Conservation (phyloP, 1,284 basidiomycete species). For the Leccinum solheimii region DNA sequence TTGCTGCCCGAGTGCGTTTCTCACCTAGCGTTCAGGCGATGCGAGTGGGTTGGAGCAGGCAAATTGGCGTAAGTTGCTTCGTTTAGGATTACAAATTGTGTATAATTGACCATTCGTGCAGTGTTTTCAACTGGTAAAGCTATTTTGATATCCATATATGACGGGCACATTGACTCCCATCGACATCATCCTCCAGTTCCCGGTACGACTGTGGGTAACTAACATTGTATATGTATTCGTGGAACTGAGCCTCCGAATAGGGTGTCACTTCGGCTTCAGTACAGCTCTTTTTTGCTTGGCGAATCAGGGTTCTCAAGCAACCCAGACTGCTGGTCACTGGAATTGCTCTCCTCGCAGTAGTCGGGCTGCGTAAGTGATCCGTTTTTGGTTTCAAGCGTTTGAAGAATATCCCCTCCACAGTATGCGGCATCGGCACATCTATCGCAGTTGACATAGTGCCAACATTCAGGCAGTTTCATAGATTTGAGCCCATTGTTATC, state of each 20-base stretch:
- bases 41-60: constrained; percentile 9
- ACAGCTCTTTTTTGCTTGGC: constrained; percentile 46
- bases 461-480: constrained; percentile 32
- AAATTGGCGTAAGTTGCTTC: constrained; percentile 21
- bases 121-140: constrained; percentile 25
- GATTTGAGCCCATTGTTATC: constrained; percentile 35
- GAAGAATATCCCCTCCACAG: constrained; percentile 14
- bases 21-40: constrained; percentile 15
- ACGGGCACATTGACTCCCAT: constrained; percentile 1
- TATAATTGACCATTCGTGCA: constrained; percentile 3
- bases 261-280: constrained; percentile 41
- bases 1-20: background rate
- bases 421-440: constrained; percentile 36
- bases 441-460: constrained; percentile 34
- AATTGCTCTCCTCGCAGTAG: constrained; percentile 32
- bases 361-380: constrained; percentile 21
- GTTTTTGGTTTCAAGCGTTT: background rate
- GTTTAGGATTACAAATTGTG: background rate
- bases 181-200: constrained; percentile 17
- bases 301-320: constrained; percentile 40
- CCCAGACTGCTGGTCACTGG: constrained; percentile 29
- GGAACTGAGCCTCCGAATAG: constrained; percentile 18
- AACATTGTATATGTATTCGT: background rate
- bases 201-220: constrained; percentile 22
- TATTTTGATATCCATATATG: background rate